Evolutionary conservation across 306 rosid species (phyloP).

Genomic region (Cyamopsis tetragonoloba): DNA sequence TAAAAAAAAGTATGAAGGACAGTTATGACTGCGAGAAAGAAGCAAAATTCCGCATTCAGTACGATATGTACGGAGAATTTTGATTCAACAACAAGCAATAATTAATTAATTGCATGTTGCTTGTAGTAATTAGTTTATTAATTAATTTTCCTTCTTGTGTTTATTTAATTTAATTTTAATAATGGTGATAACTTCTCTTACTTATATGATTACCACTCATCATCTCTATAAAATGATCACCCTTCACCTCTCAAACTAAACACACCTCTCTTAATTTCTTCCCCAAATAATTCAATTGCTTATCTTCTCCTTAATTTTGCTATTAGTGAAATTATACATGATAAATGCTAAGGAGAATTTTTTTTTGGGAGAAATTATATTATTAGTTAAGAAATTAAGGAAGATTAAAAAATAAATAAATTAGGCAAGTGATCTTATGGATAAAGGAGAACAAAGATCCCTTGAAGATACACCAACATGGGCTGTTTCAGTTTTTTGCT

Average conservation of each 20-base stretch:
- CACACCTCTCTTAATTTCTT: neutral
- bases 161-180: too few species aligned
- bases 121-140: constrained; percentile 4
- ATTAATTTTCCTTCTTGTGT: neutral
- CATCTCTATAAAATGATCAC: neutral
- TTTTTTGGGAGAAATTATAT: neutral
- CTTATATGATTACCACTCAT: neutral
- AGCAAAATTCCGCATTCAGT: neutral
- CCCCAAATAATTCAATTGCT: too few species aligned
- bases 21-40: neutral
- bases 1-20: neutral
- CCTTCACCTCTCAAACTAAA: neutral
- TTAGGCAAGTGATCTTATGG: constrained; percentile 28
- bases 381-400: neutral
- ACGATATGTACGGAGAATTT: constrained; percentile 30
- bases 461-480: constrained; percentile 68
- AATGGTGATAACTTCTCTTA: neutral
- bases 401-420: too few species aligned
- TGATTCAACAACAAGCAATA: neutral
- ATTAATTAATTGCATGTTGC: neutral
- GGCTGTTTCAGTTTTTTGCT: constrained; percentile 49
- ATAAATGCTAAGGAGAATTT: neutral
- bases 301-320: neutral
- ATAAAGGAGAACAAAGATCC: constrained; percentile 14
- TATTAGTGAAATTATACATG: neutral